A percentile compares a stretch with the other conserved stretches of the same genome.
These are phyloP conservation scores for Graphiopsis chlorocephala DNA, from an alignment of 2,329 filamentous ascomycete genomes.

Conservation along the genomic window DNA sequence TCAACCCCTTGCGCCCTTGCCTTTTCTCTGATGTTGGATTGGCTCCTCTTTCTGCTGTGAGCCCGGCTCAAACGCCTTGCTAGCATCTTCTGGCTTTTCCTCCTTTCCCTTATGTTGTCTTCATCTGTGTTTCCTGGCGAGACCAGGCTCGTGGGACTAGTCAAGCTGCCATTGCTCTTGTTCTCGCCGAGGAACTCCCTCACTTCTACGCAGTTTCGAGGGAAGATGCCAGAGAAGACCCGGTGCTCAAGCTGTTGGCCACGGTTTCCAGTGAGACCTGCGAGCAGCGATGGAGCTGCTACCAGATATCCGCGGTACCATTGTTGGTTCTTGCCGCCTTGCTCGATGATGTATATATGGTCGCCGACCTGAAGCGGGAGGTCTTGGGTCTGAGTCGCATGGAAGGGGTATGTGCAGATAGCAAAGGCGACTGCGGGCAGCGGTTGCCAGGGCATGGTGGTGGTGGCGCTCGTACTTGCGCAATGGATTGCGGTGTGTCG, in stretches of 20 bases:
- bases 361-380: conserved; percentile 96
- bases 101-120: conserved; percentile 19
- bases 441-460: conserved; percentile 87
- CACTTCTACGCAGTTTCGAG: conserved; percentile 89
- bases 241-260: conserved; percentile 92
- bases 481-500: not conserved
- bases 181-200: conserved; percentile 83
- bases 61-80: conserved; percentile 31
- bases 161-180: conserved; percentile 41
- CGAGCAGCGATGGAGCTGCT: conserved; percentile 86
- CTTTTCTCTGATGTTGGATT: conserved; percentile 11
- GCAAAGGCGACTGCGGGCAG: conserved; percentile 97
- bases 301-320: conserved; percentile 97
- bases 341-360: conserved; percentile 97
- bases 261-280: conserved; percentile 84
- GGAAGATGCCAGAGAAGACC: conserved; percentile 98
- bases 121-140: conserved; percentile 17
- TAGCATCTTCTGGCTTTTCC: conserved; percentile 31
- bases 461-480: not conserved
- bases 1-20: conserved; percentile 23
- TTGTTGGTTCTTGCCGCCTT: conserved; percentile 77
- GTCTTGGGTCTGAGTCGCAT: conserved; percentile 80
- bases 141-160: not conserved
- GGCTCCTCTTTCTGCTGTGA: conserved; percentile 29
- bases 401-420: conserved; percentile 91